A percentile compares a stretch with the other conserved stretches of the same genome.
These are phyloP conservation scores for Atkinsonella hypoxylon DNA, from an alignment of 2,329 filamentous ascomycete genomes.

Conservation along the genomic window DNA sequence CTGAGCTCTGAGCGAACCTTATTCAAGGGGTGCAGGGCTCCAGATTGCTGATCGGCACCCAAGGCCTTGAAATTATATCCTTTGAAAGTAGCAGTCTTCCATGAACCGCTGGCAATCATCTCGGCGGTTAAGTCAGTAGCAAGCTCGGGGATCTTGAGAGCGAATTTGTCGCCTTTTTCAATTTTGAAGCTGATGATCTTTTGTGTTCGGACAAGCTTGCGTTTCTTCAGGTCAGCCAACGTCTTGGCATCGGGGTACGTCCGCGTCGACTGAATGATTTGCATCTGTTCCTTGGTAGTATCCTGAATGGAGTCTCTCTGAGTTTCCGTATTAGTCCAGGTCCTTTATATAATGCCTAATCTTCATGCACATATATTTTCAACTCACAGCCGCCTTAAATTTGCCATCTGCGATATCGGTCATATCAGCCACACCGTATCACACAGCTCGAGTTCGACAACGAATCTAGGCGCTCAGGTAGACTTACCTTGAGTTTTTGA, in stretches of 20 bases:
- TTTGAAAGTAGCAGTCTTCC: slow-evolving; percentile 91
- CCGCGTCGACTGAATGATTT: slow-evolving; percentile 57
- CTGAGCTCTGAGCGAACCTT: slow-evolving; percentile 95
- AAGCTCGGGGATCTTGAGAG: slow-evolving; percentile 78
- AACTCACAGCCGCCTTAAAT: slow-evolving; percentile 8
- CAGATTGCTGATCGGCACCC: slow-evolving; percentile 48
- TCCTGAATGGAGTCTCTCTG: slow-evolving; percentile 67
- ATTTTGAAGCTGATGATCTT: slow-evolving; percentile 82
- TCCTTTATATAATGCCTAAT: background rate
- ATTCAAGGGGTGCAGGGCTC: slow-evolving; percentile 61
- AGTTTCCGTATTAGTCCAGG: background rate
- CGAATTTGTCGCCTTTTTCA: slow-evolving; percentile 77
- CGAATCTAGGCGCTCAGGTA: slow-evolving; percentile 15
- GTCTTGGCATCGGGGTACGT: slow-evolving; percentile 60
- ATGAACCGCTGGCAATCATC: slow-evolving; percentile 77
- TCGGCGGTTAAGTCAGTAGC: slow-evolving; percentile 92
- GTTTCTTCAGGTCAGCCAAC: slow-evolving; percentile 75
- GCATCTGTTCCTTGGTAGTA: slow-evolving; percentile 62
- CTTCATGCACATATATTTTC: background rate
- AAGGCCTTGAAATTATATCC: slow-evolving; percentile 63
- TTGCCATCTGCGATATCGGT: slow-evolving; percentile 6
- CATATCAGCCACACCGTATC: slow-evolving; percentile 1
- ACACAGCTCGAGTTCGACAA: background rate
- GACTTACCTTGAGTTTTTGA: slow-evolving; percentile 43
- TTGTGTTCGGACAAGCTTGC: slow-evolving; percentile 73